These are phyloP conservation scores for Enterospora canceri DNA, from an alignment of 371 early-diverging fungal species.

Conservation along the genomic window DNA sequence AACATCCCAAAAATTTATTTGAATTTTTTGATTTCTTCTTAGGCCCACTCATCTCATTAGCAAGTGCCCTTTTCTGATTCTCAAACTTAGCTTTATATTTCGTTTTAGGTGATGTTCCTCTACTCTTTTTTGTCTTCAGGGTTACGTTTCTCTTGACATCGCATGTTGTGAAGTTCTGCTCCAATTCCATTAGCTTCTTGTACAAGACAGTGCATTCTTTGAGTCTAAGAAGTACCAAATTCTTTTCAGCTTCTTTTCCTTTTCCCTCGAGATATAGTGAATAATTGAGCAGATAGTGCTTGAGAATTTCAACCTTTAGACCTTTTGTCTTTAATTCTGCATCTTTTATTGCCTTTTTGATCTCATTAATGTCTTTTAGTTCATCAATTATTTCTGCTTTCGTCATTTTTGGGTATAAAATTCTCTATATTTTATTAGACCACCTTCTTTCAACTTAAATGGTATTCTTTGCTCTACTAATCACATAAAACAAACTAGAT, in stretches of 20 bases:
- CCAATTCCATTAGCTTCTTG: background rate
- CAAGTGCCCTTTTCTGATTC: background rate
- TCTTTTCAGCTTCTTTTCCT: background rate
- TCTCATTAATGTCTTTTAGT: background rate
- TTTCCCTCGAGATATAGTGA: background rate
- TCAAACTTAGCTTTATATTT: background rate
- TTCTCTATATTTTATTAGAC: too few species aligned
- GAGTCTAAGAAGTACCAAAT: background rate
- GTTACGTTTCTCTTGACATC: background rate
- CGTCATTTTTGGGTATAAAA: too few species aligned
- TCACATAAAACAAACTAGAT: too few species aligned
- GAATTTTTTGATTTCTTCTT: background rate
- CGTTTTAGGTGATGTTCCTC: background rate
- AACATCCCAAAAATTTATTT: background rate
- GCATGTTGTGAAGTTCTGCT: background rate
- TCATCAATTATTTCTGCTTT: background rate
- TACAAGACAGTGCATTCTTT: background rate
- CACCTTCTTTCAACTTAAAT: too few species aligned
- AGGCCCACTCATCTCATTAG: background rate
- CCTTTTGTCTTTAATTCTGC: conserved; percentile 1
- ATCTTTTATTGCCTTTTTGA: background rate
- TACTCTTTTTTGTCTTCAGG: background rate
- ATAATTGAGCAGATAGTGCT: background rate
- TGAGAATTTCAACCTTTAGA: background rate
- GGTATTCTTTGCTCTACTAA: too few species aligned